phyloP scores from a whole-genome alignment of 495 filamentous ascomycete species.

The Sphaerosporella brunnea region DNA sequence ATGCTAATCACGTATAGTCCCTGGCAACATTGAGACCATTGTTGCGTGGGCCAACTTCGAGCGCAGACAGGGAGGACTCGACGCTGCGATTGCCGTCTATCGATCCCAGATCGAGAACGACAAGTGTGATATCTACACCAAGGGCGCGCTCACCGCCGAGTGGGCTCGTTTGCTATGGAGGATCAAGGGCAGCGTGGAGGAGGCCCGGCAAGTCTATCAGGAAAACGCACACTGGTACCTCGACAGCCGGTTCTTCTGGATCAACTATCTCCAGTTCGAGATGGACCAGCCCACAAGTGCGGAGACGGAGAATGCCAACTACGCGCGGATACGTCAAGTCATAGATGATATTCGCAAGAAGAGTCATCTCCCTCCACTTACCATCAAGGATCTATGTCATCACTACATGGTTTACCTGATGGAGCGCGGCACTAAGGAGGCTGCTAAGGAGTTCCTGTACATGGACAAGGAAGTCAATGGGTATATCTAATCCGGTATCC shows the following conservation, averaged over 20 bases:
- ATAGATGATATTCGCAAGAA: constrained; percentile 57
- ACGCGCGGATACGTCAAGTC: constrained; percentile 62
- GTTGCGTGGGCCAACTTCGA: constrained; percentile 74
- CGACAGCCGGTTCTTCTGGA: constrained; percentile 83
- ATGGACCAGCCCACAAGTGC: constrained; percentile 62
- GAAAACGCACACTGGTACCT: constrained; percentile 71
- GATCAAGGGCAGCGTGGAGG: constrained; percentile 66
- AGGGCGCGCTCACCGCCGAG: constrained; percentile 71
- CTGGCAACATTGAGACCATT: constrained; percentile 74
- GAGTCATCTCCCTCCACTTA: constrained; percentile 47
- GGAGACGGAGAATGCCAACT: constrained; percentile 45
- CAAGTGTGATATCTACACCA: constrained; percentile 56
- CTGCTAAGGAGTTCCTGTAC: constrained; percentile 68
- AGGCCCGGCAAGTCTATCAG: constrained; percentile 70
- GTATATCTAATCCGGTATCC: constrained; percentile 29
- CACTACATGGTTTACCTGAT: constrained; percentile 73
- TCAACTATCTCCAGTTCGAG: constrained; percentile 76
- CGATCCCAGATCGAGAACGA: constrained; percentile 59
- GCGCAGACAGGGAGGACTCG: constrained; percentile 66
- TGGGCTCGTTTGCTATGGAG: constrained; percentile 87
- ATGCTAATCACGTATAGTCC: too few relatives aligned
- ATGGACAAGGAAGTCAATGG: constrained; percentile 81
- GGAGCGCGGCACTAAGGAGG: constrained; percentile 62
- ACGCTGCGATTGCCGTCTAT: constrained; percentile 73
- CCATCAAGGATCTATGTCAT: constrained; percentile 59